A percentile compares a stretch with the other conserved stretches of the same genome.
Conservation (phyloP, 768 basidiomycete species). For the Russula foetens region DNA sequence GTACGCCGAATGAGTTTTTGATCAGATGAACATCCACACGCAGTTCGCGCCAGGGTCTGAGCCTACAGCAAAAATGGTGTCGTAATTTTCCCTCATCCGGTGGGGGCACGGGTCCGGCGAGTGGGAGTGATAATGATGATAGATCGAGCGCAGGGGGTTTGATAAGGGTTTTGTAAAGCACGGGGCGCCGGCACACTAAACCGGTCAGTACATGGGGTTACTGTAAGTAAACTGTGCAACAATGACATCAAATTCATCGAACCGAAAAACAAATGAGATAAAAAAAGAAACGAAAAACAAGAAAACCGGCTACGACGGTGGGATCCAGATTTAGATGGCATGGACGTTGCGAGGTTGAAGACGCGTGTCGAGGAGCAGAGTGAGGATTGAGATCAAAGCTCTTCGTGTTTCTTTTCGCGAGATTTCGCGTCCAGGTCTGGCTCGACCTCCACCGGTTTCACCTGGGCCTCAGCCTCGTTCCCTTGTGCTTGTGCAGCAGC, state of each 20-base stretch:
- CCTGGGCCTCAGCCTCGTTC: neutral
- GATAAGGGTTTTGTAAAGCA: neutral
- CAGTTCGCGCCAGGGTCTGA: neutral
- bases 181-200: too few species aligned
- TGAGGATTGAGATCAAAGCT: constrained; percentile 7
- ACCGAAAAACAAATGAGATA: neutral
- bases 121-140: neutral
- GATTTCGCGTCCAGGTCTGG: neutral
- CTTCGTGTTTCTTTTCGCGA: constrained; percentile 7
- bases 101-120: neutral
- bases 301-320: too few species aligned
- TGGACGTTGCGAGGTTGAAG: too few species aligned
- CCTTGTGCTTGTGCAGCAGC: neutral
- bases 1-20: neutral
- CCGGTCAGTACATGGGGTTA: neutral
- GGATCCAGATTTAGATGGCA: too few species aligned
- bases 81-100: neutral
- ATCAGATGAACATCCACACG: constrained; percentile 6
- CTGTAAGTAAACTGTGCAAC: neutral
- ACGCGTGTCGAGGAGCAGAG: too few species aligned
- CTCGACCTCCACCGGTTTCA: neutral
- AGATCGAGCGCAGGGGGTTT: neutral
- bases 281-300: neutral
- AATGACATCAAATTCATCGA: neutral
- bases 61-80: neutral